Conservation (phyloP, 73 alveolate species). For the Symbiodinium natans region DNA sequence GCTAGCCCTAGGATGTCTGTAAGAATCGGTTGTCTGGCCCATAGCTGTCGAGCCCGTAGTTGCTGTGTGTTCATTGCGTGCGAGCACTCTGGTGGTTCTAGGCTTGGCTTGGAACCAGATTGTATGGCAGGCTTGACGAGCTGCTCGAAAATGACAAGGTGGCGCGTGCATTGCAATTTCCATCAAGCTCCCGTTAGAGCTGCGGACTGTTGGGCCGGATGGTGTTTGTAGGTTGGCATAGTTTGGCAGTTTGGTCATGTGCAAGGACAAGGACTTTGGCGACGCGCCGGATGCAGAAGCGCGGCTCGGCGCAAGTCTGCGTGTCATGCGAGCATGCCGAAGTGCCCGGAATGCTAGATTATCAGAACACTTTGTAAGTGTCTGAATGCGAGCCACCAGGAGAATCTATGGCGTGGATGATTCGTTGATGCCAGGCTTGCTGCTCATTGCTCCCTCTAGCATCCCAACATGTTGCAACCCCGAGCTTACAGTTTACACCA, state of each 20-base stretch:
- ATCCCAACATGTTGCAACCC: not conserved
- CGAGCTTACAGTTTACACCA: too few species aligned
- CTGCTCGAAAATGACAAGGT: constrained; percentile 78
- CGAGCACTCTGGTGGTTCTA: too few species aligned
- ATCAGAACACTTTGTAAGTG: too few species aligned
- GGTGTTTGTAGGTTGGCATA: too few species aligned
- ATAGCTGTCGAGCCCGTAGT: too few species aligned
- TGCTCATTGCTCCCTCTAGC: not conserved
- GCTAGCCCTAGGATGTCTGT: too few species aligned
- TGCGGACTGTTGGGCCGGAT: too few species aligned
- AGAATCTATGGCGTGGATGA: constrained; percentile 65
- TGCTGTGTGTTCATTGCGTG: too few species aligned
- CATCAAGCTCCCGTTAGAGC: too few species aligned
- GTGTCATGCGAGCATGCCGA: not conserved
- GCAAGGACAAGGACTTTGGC: constrained; percentile 30
- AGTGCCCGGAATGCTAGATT: not conserved
- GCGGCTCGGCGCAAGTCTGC: constrained; percentile 10
- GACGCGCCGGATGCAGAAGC: constrained; percentile 89
- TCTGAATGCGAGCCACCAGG: constrained; percentile 10
- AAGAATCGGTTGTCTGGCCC: too few species aligned
- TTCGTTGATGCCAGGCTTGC: constrained; percentile 88
- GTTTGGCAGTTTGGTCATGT: not conserved
- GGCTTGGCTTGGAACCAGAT: too few species aligned
- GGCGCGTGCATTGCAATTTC: too few species aligned
- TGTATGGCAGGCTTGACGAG: constrained; percentile 76